Percentiles rank a stretch among this genome's conserved stretches.
These are phyloP conservation scores for Penicillium janthinellum DNA, from an alignment of 2,329 filamentous ascomycete genomes.

Conservation along the genomic window DNA sequence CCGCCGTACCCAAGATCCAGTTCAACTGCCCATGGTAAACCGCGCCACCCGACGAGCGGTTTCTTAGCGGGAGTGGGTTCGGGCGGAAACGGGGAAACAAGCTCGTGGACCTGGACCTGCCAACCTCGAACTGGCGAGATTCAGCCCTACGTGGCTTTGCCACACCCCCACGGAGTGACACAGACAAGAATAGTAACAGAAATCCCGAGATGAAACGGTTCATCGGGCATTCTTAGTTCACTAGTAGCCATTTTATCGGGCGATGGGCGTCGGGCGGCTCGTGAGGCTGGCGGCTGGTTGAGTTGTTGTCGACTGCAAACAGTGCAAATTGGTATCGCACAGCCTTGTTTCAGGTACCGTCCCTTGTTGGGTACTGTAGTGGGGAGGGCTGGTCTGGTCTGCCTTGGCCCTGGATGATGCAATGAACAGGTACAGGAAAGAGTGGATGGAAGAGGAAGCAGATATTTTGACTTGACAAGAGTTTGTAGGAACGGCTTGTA, in stretches of 20 bases:
- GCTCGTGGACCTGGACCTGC: constrained; percentile 1
- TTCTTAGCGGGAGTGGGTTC: background rate
- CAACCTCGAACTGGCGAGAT: background rate
- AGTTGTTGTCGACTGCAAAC: background rate
- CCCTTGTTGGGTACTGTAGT: background rate
- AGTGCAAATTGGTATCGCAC: background rate
- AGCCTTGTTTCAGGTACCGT: background rate
- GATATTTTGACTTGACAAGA: too few species aligned
- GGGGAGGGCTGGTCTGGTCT: background rate
- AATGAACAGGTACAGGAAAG: background rate
- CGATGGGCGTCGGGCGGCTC: too few species aligned
- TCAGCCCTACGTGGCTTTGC: constrained; percentile 8
- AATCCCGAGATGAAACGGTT: background rate
- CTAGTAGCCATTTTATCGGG: background rate
- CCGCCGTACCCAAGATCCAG: background rate
- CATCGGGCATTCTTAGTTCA: background rate
- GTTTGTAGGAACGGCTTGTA: too few species aligned
- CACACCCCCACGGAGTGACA: background rate
- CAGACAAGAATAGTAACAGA: constrained; percentile 3
- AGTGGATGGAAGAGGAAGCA: too few species aligned
- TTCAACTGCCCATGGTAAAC: background rate
- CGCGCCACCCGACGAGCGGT: background rate
- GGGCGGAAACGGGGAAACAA: constrained; percentile 8
- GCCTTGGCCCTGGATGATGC: background rate
- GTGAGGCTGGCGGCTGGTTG: too few species aligned